Base-by-base conservation (phyloP, 768 basidiomycete genomes). In the Tylopilus plumbeoviolaceoides region DNA sequence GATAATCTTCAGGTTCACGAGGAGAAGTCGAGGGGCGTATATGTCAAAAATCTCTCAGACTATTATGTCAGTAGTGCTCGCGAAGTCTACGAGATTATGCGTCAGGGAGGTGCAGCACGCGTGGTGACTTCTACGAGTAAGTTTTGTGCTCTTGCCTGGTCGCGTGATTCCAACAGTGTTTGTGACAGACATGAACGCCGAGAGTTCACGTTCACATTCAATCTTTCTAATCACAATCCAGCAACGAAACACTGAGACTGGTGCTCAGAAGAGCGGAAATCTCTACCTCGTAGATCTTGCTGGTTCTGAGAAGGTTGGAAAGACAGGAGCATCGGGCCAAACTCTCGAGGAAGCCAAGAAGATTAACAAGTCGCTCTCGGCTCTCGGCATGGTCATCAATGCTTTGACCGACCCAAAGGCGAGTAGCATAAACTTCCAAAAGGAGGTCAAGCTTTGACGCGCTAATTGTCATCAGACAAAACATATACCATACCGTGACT, bases 321-420 rank as follows among this genome's bases (percentile, higher is more conserved):
- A 99, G 78, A 99, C 97, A 39, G 97, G 97, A 18, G 97, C 97
- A 47, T 98, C 95, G 3, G 97, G 97, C 1, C 98, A 99, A 70
- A 99, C 97, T 23, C 75, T 99, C 8, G 97, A 99, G 71, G 97
- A 99, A 72, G 97, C 97, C 14, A 99, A 99, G 84, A 99, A 99
- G 80, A 99, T 99, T 75, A 99, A 99, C 77, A 99, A 99, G 72
- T 93, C 90, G 27, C 75, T 99, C 25, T 95, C 93, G 17, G 97
- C 97, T 11, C 81, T 99, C 57, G 97, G 97, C 35, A 98, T 98
- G 94, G 97, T 99, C 64, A 99, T 99, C 67, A 99, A 99, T 62
- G 94, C 95, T 5, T 74, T 99, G 57, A 99, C 97, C 6, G 97
- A 99, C 65, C 78, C 85, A 56, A 99, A 98, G 82, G 95, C 89